These are phyloP conservation scores for Fusarium sp. DNA, from an alignment of 2,329 filamentous ascomycete genomes.

Conservation along the genomic window DNA sequence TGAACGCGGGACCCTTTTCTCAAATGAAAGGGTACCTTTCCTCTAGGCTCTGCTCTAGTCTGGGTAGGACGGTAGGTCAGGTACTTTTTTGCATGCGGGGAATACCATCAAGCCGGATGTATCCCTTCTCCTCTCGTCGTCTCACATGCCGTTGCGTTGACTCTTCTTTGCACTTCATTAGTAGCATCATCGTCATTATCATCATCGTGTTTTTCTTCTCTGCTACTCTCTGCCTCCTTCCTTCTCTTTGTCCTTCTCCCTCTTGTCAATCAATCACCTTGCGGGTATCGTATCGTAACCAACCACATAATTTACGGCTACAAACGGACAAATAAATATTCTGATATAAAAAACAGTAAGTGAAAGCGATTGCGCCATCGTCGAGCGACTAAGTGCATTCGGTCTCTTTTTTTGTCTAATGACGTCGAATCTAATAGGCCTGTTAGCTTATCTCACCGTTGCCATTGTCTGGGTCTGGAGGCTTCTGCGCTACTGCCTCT, in stretches of 20 bases:
- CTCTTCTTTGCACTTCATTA: conserved; percentile 24
- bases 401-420: conserved; percentile 52
- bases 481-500: background rate
- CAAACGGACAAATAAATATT: background rate
- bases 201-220: background rate
- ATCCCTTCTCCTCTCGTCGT: conserved; percentile 29
- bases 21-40: background rate
- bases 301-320: conserved; percentile 8
- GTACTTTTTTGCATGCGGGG: conserved; percentile 38
- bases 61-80: conserved; percentile 14
- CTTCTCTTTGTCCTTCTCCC: conserved; percentile 6
- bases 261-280: background rate
- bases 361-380: conserved; percentile 29
- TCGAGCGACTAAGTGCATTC: conserved; percentile 8
- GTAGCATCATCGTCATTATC: conserved; percentile 7
- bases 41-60: background rate
- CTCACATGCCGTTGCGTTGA: conserved; percentile 32
- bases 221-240: conserved; percentile 14
- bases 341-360: conserved; percentile 7
- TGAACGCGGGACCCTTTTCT: conserved; percentile 2
- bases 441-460: conserved; percentile 63
- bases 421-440: conserved; percentile 63
- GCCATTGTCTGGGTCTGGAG: background rate
- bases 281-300: background rate
- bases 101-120: conserved; percentile 32